Conservation (phyloP, 192 early-diverging fungal species). For the Lunasporangiospora selenospora region DNA sequence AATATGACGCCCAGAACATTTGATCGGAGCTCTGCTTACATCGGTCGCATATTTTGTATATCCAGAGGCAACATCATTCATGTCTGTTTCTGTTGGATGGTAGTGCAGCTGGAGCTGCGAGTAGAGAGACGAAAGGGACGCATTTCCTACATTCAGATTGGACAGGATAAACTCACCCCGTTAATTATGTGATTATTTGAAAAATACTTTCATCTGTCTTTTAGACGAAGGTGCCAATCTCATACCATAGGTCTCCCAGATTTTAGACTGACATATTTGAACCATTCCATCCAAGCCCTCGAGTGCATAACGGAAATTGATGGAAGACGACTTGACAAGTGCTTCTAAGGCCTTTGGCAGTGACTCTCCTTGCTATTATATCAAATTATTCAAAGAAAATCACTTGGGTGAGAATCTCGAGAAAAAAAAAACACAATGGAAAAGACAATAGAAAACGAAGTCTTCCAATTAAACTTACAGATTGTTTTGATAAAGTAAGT, state of each 20-base stretch:
- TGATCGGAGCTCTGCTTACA: conserved; percentile 23
- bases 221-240: background rate
- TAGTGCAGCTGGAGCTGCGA: conserved; percentile 34
- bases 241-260: conserved; percentile 35
- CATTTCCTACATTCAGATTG: conserved; percentile 26
- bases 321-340: conserved; percentile 23
- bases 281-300: conserved; percentile 17
- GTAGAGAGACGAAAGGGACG: conserved; percentile 21
- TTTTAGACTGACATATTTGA: conserved; percentile 24
- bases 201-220: no score
- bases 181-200: no score
- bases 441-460: no score
- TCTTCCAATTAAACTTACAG: conserved; percentile 14
- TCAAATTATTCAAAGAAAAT: no score
- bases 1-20: no score
- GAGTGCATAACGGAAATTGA: conserved; percentile 18
- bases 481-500: conserved; percentile 17
- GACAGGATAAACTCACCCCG: no score
- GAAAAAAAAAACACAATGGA: no score
- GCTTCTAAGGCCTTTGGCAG: conserved; percentile 11
- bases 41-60: conserved; percentile 26
- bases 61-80: conserved; percentile 19
- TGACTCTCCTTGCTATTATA: conserved; percentile 29
- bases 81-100: conserved; percentile 16
- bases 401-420: no score